Evolutionary conservation across 345 rosid genomes (phyloP), one percentile per base, ranked within the genome.

Genomic region (Corchorus capsularis): DNA sequence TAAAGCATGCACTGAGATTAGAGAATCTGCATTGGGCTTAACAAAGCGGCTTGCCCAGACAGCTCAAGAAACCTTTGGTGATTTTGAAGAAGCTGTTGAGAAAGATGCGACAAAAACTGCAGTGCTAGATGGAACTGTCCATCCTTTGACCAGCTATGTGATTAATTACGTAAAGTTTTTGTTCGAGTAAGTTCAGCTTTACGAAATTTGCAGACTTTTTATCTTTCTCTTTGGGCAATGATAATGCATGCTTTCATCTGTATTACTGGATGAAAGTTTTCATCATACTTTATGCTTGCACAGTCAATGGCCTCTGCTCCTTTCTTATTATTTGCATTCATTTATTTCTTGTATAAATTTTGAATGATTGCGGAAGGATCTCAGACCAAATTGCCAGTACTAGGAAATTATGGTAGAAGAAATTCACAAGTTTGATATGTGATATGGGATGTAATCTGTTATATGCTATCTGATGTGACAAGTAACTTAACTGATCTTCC

Each of bases 11-110:
- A 80, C 79, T 73, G 93, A 91, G 85, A 89, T 96, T 77, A 89
- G 94, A 83, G 98, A 96, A 78, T 91, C 96, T 76, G 90, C 97
- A 75, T 70, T 83, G 80, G 93, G 95, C 71, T 87, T 96, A 89
- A 93, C 97, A 63, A 93, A 91, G 80, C 56, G 91, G 79, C 94
- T 96, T 65, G 98, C 98, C 12, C 93, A 89, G 81, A 93, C 98
- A 64, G 96, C 96, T 82, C 94, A 93, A 82, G 97, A 93, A 66
- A 93, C 99, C 77, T 93, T 93, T 75, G 97, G 99, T 79, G 99
- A 93, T 92, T 96, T 96, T 59, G 97, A 92, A 87, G 98, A 92
- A 85, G 98, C 96, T 20, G 98, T 96, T 82, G 99, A 93, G 80
- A 96, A 92, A 81, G 99, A 96, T 85, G 94, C 99, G 9, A 93